phyloP scores from a whole-genome alignment of 2,329 filamentous ascomycete genomes.

The Clonostachys chloroleuca region DNA sequence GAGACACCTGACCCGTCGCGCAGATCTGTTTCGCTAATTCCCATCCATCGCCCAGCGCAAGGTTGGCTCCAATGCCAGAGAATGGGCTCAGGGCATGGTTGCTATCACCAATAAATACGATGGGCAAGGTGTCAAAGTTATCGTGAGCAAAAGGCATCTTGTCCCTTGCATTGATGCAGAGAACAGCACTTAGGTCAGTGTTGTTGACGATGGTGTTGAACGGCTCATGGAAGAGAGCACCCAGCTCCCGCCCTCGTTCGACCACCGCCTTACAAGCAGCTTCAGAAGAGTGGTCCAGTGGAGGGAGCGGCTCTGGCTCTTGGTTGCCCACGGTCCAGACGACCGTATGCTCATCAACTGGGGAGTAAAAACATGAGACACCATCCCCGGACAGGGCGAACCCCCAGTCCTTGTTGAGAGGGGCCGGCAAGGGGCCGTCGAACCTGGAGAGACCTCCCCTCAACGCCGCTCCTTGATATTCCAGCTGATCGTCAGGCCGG shows the following conservation, averaged over 20 bases:
- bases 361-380: conserved; percentile 35
- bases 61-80: conserved; percentile 41
- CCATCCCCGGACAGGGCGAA: conserved; percentile 30
- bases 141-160: conserved; percentile 36
- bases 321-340: conserved; percentile 36
- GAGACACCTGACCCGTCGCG: conserved; percentile 3
- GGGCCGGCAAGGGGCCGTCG: conserved; percentile 19
- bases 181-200: conserved; percentile 29
- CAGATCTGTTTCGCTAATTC: conserved; percentile 36
- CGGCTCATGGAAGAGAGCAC: conserved; percentile 26
- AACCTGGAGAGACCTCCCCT: conserved; percentile 31
- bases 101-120: conserved; percentile 41
- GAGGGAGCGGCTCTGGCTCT: conserved; percentile 9
- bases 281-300: conserved; percentile 2
- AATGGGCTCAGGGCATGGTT: conserved; percentile 46
- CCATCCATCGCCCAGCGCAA: conserved; percentile 40
- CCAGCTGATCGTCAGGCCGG: conserved; percentile 29
- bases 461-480: conserved; percentile 31
- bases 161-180: conserved; percentile 34
- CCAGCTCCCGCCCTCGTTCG: conserved; percentile 6
- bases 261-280: not conserved
- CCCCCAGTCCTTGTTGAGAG: conserved; percentile 31
- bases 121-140: conserved; percentile 1
- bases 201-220: conserved; percentile 30
- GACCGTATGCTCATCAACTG: conserved; percentile 30